phyloP scores from a whole-genome alignment of 2,329 filamentous ascomycete genomes.

The Cordyceps militaris region DNA sequence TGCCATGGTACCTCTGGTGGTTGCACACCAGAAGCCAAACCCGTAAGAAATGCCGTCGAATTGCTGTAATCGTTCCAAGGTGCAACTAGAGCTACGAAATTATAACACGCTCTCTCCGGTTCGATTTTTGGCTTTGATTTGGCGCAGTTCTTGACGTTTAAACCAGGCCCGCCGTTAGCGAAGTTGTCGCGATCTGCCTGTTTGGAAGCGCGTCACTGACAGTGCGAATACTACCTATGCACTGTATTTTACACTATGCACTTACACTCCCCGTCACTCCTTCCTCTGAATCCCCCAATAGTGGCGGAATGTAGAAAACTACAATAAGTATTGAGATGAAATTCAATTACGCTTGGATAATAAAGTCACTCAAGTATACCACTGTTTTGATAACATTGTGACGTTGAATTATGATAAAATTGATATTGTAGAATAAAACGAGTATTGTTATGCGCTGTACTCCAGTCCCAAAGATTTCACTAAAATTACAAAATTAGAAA shows the following conservation, averaged over 20 bases:
- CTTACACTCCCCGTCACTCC: background rate
- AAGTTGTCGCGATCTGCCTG: constrained; percentile 5
- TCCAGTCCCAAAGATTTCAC: background rate
- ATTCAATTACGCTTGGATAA: background rate
- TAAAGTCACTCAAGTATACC: background rate
- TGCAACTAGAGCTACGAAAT: no score
- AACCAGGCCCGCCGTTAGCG: background rate
- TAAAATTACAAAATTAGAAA: background rate
- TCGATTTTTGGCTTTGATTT: background rate
- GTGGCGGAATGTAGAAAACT: background rate
- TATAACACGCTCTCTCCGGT: no score
- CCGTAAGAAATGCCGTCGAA: background rate
- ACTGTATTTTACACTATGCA: constrained; percentile 3
- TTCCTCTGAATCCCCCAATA: background rate
- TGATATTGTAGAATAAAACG: background rate
- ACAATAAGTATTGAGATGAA: background rate
- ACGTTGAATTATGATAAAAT: background rate
- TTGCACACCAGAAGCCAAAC: background rate
- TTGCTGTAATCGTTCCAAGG: background rate
- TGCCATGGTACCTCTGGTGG: constrained; percentile 33
- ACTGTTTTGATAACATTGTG: background rate
- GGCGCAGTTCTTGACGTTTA: background rate
- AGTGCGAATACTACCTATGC: background rate
- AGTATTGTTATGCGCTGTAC: background rate
- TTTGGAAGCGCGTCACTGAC: constrained; percentile 5